Evolutionary conservation across 805 yeast genomes (phyloP).

Genomic region (Saturnispora ahearnii): DNA sequence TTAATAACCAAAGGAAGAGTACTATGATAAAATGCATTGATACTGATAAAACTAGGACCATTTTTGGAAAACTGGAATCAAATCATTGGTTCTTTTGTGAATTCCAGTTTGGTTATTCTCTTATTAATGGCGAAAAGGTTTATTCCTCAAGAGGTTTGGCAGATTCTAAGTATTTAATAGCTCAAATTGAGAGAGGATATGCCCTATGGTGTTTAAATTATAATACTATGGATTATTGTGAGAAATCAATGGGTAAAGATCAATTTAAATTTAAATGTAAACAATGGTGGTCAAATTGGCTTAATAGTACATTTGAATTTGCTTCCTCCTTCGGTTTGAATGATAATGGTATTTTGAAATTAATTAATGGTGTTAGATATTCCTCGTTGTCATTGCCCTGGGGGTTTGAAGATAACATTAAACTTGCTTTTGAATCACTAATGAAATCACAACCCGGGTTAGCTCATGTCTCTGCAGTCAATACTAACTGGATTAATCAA

Average conservation of each 20-base stretch:
- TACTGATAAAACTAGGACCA: slow-evolving; percentile 27
- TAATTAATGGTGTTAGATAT: slow-evolving; percentile 22
- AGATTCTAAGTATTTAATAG: slow-evolving; percentile 26
- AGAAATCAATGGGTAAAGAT: neutral
- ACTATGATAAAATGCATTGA: slow-evolving; percentile 19
- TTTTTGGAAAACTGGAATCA: slow-evolving; percentile 16
- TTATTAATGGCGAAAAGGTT: neutral
- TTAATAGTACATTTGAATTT: slow-evolving; percentile 22
- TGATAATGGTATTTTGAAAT: slow-evolving; percentile 29
- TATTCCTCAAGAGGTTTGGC: slow-evolving; percentile 24
- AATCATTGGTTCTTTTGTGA: slow-evolving; percentile 28
- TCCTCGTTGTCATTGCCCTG: slow-evolving; percentile 25
- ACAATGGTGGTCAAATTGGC: slow-evolving; percentile 33
- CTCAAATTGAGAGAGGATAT: slow-evolving; percentile 25
- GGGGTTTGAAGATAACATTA: slow-evolving; percentile 25
- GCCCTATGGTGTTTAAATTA: slow-evolving; percentile 27
- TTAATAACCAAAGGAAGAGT: slow-evolving; percentile 6
- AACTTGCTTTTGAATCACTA: slow-evolving; percentile 14
- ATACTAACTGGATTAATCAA: slow-evolving; percentile 25
- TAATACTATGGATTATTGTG: slow-evolving; percentile 20
- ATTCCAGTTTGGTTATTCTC: slow-evolving; percentile 13
- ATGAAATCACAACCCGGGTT: slow-evolving; percentile 9
- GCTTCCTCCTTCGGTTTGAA: slow-evolving; percentile 19
- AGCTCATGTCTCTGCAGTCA: slow-evolving; percentile 19
- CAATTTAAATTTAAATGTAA: slow-evolving; percentile 1